Evolutionary conservation across 495 filamentous ascomycete genomes (phyloP).

Genomic region (Massariosphaeria phaeospora): DNA sequence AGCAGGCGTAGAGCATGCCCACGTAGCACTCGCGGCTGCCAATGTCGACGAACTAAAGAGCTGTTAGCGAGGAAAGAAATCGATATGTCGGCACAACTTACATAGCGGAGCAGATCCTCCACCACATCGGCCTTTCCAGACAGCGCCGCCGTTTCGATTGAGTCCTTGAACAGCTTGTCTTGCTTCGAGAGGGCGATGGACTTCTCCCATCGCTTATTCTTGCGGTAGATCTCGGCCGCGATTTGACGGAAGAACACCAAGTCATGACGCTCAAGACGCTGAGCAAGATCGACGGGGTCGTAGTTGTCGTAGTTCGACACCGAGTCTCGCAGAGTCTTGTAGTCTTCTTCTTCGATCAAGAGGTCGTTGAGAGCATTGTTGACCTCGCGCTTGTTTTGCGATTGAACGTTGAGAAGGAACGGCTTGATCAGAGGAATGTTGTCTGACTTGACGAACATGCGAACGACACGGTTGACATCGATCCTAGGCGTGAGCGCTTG

Average conservation of each 20-base stretch:
- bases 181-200: constrained; percentile 98
- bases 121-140: constrained; percentile 86
- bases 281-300: constrained; percentile 90
- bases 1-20: constrained; percentile 97
- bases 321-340: constrained; percentile 97
- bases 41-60: constrained; percentile 89
- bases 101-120: constrained; percentile 91
- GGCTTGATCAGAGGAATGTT: constrained; percentile 99
- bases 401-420: constrained; percentile 93
- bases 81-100: constrained; percentile 52
- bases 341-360: constrained; percentile 97
- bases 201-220: constrained; percentile 99
- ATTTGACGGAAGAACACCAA: constrained; percentile 99
- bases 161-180: constrained; percentile 99
- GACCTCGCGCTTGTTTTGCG: constrained; percentile 95
- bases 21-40: constrained; percentile 99
- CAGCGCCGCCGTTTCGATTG: constrained; percentile 97
- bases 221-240: constrained; percentile 96
- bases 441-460: constrained; percentile 97
- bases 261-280: constrained; percentile 91
- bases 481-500: constrained; percentile 87
- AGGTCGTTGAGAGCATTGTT: constrained; percentile 98
- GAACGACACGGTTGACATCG: constrained; percentile 96
- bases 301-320: constrained; percentile 99
- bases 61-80: constrained; percentile 16